Base-by-base conservation (phyloP, 2,329 filamentous ascomycete species). In the Arachnopeziza araneosa region DNA sequence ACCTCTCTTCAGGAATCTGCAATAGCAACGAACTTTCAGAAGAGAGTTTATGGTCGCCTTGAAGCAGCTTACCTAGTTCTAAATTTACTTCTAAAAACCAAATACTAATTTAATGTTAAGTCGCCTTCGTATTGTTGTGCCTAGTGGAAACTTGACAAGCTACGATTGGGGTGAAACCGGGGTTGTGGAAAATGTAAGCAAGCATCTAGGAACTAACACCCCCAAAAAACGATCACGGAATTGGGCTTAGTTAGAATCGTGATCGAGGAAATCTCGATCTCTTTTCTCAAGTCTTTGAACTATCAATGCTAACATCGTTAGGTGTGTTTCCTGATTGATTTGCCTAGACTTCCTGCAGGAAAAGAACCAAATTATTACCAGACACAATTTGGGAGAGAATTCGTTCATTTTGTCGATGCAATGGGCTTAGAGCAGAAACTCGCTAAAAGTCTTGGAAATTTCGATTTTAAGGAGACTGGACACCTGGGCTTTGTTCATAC, bases 241-340 rank as follows among this genome's bases (percentile, higher is more conserved):
- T 72, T 49, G 30, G 30, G 44, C 22, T 36, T 64, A 36, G 10
- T 24, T 54, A 19, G 24, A 30, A 30, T 30, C 26, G 4, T 30
- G 9, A 30, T 9, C 26, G 26, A 4, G n/a, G n/a, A n/a, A n/a
- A n/a, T n/a, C n/a, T n/a, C n/a, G n/a, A n/a, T n/a, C n/a, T n/a
- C n/a, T 24, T 12, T 52, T 52, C 50, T 23, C 19, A 7, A 14
- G 23, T 23, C 12, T 24, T 14, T 22, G 12, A 44, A 26, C 21
- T 52, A 56, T 14, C 24, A 49, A 9, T 49, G 2, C 54, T 56
- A 19, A 56, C 54, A 49, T 56, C 7, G 1, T n/a, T 49, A 89
- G 86, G 88, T 87, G 68, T 85, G 93, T 8, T 98, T 96, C 71
- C 71, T 98, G n/a, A 93, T 99, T 65, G 95, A 99, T 71, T 82